Percentiles rank a stretch among this genome's conserved stretches.
Conservation (phyloP, 1,284 basidiomycete species). For the Trichosporon faecale region DNA sequence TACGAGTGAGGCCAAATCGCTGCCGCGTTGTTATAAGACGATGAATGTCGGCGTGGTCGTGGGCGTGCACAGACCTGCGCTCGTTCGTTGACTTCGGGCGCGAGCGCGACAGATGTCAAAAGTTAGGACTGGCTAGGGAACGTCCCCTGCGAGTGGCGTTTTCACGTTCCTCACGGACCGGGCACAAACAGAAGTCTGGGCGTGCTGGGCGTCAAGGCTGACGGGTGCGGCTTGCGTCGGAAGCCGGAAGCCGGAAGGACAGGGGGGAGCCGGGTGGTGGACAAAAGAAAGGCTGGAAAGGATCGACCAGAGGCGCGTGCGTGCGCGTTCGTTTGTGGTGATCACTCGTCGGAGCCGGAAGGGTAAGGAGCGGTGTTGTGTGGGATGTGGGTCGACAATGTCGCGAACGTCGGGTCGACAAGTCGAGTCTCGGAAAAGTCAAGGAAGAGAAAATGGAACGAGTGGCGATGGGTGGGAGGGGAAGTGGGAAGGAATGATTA, state of each 20-base stretch:
- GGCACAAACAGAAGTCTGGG: neutral
- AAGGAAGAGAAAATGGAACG: neutral
- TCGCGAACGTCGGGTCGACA: too few relatives aligned
- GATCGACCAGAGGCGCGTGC: neutral
- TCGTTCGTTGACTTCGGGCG: neutral
- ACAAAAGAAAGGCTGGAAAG: neutral
- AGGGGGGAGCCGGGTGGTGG: neutral
- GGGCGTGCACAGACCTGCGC: neutral
- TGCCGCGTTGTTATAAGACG: neutral
- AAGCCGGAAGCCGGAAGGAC: too few relatives aligned
- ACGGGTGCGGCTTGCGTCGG: neutral
- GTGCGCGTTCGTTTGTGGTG: neutral
- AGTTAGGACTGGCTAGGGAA: neutral
- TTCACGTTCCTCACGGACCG: neutral
- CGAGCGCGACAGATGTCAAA: neutral
- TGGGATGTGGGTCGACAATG: too few relatives aligned
- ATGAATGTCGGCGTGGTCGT: neutral
- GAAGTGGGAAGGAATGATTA: neutral
- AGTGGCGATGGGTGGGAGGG: neutral
- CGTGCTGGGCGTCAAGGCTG: neutral
- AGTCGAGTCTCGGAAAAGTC: neutral
- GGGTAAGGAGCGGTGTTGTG: neutral
- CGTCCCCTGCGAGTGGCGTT: slow-evolving; percentile 1
- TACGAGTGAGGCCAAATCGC: neutral
- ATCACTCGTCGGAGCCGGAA: neutral